A percentile compares a stretch with the other conserved stretches of the same genome.
phyloP scores from a whole-genome alignment of 139 green algal genomes.

The Trebouxia sp. region DNA sequence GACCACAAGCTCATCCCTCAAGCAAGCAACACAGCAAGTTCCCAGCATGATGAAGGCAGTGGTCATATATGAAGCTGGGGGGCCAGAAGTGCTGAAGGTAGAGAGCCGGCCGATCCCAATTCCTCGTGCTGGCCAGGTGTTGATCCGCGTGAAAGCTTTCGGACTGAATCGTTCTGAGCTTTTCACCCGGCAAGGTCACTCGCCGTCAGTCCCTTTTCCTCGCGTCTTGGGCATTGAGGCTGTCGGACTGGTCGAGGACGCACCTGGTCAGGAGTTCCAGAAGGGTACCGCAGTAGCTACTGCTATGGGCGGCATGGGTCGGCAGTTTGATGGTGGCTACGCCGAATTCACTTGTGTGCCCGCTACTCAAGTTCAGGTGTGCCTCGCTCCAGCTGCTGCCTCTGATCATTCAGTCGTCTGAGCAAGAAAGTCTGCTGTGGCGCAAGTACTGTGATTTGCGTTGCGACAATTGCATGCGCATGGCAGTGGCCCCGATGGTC shows the following conservation, averaged over 20 bases:
- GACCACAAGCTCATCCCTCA: background rate
- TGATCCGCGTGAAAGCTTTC: conserved; percentile 32
- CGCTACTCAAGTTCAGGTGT: conserved; percentile 20
- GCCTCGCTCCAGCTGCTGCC: no score
- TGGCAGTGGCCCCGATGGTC: no score
- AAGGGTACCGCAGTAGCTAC: conserved; percentile 16
- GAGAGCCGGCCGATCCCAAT: conserved; percentile 5
- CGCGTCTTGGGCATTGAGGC: conserved; percentile 29
- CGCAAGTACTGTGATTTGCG: no score
- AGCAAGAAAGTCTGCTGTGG: no score
- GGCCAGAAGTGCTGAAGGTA: conserved; percentile 24
- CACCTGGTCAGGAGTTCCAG: conserved; percentile 17
- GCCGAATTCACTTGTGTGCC: conserved; percentile 27
- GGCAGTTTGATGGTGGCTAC: conserved; percentile 30
- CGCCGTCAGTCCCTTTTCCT: conserved; percentile 12
- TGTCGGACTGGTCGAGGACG: conserved; percentile 21
- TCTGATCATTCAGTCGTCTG: no score
- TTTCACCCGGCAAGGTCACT: conserved; percentile 33
- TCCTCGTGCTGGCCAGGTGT: background rate
- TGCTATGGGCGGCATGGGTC: conserved; percentile 31
- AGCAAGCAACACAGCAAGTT: background rate
- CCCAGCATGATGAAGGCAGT: conserved; percentile 20
- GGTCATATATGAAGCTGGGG: conserved; percentile 16
- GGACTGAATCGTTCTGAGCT: conserved; percentile 34
- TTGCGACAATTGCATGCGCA: no score